Evolutionary conservation across 2,329 filamentous ascomycete genomes (phyloP), one percentile per base, ranked within the genome.

Genomic region (Fusarium succisae): DNA sequence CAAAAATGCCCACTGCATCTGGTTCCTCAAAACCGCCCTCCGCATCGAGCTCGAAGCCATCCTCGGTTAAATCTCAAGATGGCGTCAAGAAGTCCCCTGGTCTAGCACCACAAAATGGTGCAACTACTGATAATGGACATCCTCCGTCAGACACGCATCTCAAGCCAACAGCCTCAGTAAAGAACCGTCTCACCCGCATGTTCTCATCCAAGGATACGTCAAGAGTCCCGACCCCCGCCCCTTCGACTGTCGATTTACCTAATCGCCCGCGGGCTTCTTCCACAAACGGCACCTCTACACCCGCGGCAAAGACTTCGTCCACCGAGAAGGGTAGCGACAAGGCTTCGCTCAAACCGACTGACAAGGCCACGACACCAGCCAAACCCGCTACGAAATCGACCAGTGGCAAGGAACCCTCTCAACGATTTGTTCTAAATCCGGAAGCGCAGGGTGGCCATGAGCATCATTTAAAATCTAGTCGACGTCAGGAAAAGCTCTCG

Each of bases 401-500:
- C 14, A 69, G 79, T 14, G 69, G 76, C 54, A 81, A 83, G 60
- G 84, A 86, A 50, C 71, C 80, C 30, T 80, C 82, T 15, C 84
- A 87, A 71, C 88, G 90, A 74, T 92, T 89, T 79, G 83, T 87
- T 35, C 57, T 84, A 48, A 85, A 86, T 63, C 74, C 85, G 28
- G 86, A 88, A 11, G 82, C 84, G 12, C 85, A 92, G 72, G 93
- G 94, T 73, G 89, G 91, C 41, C 96, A 99, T 79, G 92, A 93
- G 78, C 96, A 99, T 81, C 91, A 94, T 77, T 90, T 99, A 73
- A 96, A 94, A 84, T 95, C 94, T 70, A 93, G 94, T 69, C 94
- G 94, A 81, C 91, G 96, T 65, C 96, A 99, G 82, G 96, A 99
- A 84, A 98, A 98, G 84, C 87, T 99, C 63, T 92, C 93, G 26